Percentiles rank a stretch among this genome's conserved stretches.
phyloP scores from a whole-genome alignment of 75 land plant genomes.

The Adiantum capillusveneris region DNA sequence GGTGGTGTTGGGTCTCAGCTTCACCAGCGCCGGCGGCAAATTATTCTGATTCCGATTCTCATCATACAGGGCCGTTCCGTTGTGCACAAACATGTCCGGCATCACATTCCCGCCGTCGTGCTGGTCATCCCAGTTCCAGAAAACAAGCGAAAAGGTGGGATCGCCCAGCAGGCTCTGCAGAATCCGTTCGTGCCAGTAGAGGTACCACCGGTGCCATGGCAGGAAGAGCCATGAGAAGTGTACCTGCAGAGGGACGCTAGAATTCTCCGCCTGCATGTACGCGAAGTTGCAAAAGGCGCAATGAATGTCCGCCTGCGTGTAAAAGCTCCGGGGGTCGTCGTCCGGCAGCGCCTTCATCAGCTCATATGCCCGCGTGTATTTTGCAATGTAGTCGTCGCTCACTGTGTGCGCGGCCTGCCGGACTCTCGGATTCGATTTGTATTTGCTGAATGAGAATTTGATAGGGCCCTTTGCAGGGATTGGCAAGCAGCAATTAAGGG shows the following conservation, averaged over 20 bases:
- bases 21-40: constrained; percentile 26
- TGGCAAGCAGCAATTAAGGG: constrained; percentile 4
- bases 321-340: constrained; percentile 12
- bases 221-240: neutral
- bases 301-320: constrained; percentile 7
- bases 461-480: neutral
- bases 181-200: constrained; percentile 11
- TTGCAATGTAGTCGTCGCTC: neutral
- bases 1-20: constrained; percentile 16
- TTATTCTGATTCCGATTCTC: constrained; percentile 22
- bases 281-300: constrained; percentile 16
- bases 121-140: constrained; percentile 10
- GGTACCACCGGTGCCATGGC: constrained; percentile 6
- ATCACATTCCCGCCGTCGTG: constrained; percentile 11
- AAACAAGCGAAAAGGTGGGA: constrained; percentile 7
- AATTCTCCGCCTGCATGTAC: constrained; percentile 14
- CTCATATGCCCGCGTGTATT: constrained; percentile 15
- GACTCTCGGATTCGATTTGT: constrained; percentile 4
- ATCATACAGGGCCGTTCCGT: constrained; percentile 20
- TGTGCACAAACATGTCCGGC: constrained; percentile 7
- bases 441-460: neutral
- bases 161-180: neutral
- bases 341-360: constrained; percentile 8
- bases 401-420: constrained; percentile 4
- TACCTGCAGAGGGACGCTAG: neutral